Evolutionary conservation across 225 moss, liverwort and hornwort species (phyloP).

Genomic region (Polytrichum commune): DNA sequence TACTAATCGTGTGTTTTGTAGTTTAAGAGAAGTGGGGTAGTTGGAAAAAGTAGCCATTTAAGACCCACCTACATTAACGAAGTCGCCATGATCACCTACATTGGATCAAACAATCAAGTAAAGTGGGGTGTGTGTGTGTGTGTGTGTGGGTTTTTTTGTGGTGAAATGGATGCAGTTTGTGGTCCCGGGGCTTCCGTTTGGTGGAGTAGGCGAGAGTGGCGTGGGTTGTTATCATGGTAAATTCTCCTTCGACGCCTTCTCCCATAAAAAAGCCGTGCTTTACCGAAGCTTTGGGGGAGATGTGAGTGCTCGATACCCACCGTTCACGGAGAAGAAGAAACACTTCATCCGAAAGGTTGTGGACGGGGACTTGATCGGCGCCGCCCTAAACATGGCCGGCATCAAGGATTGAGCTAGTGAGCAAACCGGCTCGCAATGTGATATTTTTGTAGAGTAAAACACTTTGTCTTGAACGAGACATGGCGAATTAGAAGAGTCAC

Average conservation of each 20-base stretch:
- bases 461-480: too few species aligned
- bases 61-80: too few species aligned
- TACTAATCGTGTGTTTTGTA: too few species aligned
- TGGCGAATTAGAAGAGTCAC: too few species aligned
- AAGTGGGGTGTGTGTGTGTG: too few species aligned
- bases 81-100: not conserved
- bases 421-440: too few species aligned
- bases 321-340: conserved; percentile 49
- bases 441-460: too few species aligned
- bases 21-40: too few species aligned
- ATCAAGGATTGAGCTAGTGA: conserved; percentile 29
- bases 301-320: conserved; percentile 56
- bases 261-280: conserved; percentile 72
- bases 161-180: conserved; percentile 41
- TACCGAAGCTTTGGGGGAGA: conserved; percentile 42
- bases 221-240: conserved; percentile 80
- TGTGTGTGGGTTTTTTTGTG: not conserved
- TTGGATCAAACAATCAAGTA: not conserved
- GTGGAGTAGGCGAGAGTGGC: conserved; percentile 92
- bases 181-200: conserved; percentile 58
- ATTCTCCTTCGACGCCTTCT: conserved; percentile 74
- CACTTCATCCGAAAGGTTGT: conserved; percentile 37
- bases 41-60: too few species aligned
- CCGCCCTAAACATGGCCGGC: conserved; percentile 40
- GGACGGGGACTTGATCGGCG: conserved; percentile 36